phyloP scores from a whole-genome alignment of 1,284 basidiomycete species.

The Fomitopsis palustris region DNA sequence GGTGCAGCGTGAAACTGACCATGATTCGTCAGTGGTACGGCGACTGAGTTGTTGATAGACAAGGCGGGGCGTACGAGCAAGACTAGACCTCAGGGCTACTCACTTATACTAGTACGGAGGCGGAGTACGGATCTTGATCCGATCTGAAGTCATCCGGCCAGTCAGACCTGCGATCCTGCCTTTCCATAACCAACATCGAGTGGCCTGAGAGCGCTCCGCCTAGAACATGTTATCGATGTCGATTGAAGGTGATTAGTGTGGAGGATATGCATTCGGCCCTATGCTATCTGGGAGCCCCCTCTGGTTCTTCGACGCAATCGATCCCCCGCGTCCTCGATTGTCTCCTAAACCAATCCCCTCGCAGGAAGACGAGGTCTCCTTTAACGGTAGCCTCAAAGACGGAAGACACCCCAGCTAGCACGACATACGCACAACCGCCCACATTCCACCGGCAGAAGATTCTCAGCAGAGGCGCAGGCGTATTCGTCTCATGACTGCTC shows the following conservation, averaged over 20 bases:
- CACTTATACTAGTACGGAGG: conserved; percentile 50
- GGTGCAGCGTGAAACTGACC: conserved; percentile 17
- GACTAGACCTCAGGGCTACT: conserved; percentile 28
- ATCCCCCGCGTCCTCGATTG: conserved; percentile 4
- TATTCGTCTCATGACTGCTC: background rate
- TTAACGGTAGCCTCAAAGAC: background rate
- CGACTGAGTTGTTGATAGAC: conserved; percentile 27
- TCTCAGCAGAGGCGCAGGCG: background rate
- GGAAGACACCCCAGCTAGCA: background rate
- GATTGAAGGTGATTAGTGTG: conserved; percentile 18
- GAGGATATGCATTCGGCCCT: conserved; percentile 5
- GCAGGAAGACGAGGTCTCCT: background rate
- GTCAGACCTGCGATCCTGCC: conserved; percentile 21
- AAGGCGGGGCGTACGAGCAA: conserved; percentile 33
- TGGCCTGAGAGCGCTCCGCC: conserved; percentile 11
- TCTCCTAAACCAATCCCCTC: background rate
- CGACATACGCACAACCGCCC: background rate
- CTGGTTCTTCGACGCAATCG: conserved; percentile 6
- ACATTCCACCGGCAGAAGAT: background rate
- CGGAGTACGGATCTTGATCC: conserved; percentile 75
- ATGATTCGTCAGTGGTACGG: conserved; percentile 27
- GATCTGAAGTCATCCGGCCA: conserved; percentile 34
- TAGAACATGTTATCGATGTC: conserved; percentile 30
- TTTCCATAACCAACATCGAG: conserved; percentile 12
- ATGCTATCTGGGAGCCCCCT: conserved; percentile 6